These are phyloP conservation scores for Mycocentrospora acerina DNA, from an alignment of 2,329 filamentous ascomycete species.

Conservation along the genomic window DNA sequence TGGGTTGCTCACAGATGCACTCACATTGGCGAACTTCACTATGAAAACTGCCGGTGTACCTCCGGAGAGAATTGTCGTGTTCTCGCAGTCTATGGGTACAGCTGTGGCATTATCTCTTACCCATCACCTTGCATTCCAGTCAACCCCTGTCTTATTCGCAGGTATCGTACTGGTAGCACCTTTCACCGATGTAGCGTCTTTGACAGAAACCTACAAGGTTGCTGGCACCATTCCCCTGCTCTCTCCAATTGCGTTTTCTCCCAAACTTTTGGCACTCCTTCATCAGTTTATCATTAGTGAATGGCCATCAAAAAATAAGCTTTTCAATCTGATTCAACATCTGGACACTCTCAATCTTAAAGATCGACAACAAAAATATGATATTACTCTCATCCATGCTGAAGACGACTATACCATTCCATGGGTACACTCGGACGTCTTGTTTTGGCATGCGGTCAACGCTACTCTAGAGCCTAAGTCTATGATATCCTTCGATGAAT, in stretches of 20 bases:
- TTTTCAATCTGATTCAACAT: slow-evolving; percentile 48
- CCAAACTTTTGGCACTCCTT: slow-evolving; percentile 45
- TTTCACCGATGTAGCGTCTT: slow-evolving; percentile 56
- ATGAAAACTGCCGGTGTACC: slow-evolving; percentile 55
- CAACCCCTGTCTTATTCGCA: slow-evolving; percentile 51
- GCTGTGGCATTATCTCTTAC: slow-evolving; percentile 52
- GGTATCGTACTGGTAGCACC: slow-evolving; percentile 60
- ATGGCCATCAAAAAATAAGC: slow-evolving; percentile 54
- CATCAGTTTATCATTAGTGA: slow-evolving; percentile 52
- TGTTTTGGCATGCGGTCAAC: slow-evolving; percentile 60
- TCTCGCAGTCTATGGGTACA: slow-evolving; percentile 61
- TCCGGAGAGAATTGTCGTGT: slow-evolving; percentile 58
- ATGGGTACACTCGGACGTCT: slow-evolving; percentile 50
- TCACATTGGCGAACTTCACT: slow-evolving; percentile 57
- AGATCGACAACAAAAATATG: slow-evolving; percentile 43
- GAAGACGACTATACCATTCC: slow-evolving; percentile 57
- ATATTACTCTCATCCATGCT: slow-evolving; percentile 53
- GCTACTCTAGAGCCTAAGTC: slow-evolving; percentile 39
- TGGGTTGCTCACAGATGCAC: slow-evolving; percentile 57
- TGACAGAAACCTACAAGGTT: slow-evolving; percentile 60
- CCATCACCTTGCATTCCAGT: slow-evolving; percentile 46
- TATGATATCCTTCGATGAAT: slow-evolving; percentile 47
- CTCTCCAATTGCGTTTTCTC: slow-evolving; percentile 53
- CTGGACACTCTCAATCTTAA: slow-evolving; percentile 26
- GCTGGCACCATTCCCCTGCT: slow-evolving; percentile 58